Evolutionary conservation across 192 early-diverging fungal genomes (phyloP), one percentile per base, ranked within the genome.

Genomic region (Entomortierella parvispora): DNA sequence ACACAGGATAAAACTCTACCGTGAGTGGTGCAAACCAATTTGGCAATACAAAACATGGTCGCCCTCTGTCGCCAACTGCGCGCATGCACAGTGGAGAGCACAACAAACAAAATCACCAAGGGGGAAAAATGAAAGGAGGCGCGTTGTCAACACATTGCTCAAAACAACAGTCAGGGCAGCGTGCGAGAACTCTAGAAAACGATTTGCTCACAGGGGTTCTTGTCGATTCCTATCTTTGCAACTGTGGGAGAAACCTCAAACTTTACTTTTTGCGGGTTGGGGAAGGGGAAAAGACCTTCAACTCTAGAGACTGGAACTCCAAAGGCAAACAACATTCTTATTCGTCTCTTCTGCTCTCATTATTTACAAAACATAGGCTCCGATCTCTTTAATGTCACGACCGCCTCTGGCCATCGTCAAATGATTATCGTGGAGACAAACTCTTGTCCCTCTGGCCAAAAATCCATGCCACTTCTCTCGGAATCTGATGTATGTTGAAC

Each of bases 341-440:
- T 61, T 56, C 64, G 46, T 43, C 55, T 44, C 23, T 42, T 12
- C 5, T 44, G n/a, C 32, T 32, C 51, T 20, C 50, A 34, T 33
- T 33, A 20, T 28, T 26, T 62, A 15, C 47, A 20, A 7, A 37
- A 52, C 43, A 71, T 55, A 91, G 90, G 93, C 29, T 93, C 91
- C 2, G 94, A 96, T 83, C 80, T 96, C 40, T 94, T 96, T 82
- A 93, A 94, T 83, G 90, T 94, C 37, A 94, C 93, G 2, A 96
- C 93, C 18, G 84, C 90, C 8, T 84, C 80, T 47, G 94, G 94
- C 11, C 91, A 93, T 63, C 88, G 93, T 34, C 94, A 96, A 79
- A 96, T 96, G 94, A 94, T 96, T 79, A 88, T 96, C 44, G 90
- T 96, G 28, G 94, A 96, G 70, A 96, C 94, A 43, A 96, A 96